Evolutionary conservation across 345 rosid genomes (phyloP), one percentile per base, ranked within the genome.

Genomic region (Leavenworthia alabamica): DNA sequence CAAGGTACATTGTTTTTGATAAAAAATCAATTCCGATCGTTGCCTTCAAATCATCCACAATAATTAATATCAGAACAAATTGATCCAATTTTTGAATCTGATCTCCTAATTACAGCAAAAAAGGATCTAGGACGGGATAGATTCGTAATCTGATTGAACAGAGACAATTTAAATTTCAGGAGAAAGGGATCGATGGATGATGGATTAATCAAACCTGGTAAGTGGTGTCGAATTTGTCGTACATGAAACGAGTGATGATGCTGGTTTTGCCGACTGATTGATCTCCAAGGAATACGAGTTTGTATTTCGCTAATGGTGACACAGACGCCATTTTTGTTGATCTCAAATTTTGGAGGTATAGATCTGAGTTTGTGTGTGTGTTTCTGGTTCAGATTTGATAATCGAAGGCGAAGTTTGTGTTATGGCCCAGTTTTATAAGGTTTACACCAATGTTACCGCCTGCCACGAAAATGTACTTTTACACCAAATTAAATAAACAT

Each of bases 161-260:
- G 6, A 26, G 29, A 67, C 11, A 8, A 39, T 27, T 27, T 0
- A 4, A 35, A 4, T 33, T 8, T 6, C 39, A 13, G 7, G 27
- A n/a, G 22, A 62, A 37, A 16, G 2, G 10, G 27, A 48, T 10
- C 13, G 17, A 46, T 59, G 29, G 28, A 10, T 11, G 28, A 10
- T 11, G 15, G n/a, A 14, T 5, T 2, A 0, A 39, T 9, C 60
- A 22, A 63, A 84, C 95, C 95, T 87, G 92, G 52, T 85, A 88
- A 31, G 92, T 88, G 79, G 91, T 85, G 66, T 88, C 96, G 82
- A 88, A 88, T 72, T 88, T 88, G 72, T 88, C 92, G 83, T 88
- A 88, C 96, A 88, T 88, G 88, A 88, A 88, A 60, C 92, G 91
- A 60, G 89, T 85, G 81, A 88, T 88, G 84, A 88, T 88, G 80